These are phyloP conservation scores for Xylaria grammica DNA, from an alignment of 495 filamentous ascomycete species.

Conservation along the genomic window DNA sequence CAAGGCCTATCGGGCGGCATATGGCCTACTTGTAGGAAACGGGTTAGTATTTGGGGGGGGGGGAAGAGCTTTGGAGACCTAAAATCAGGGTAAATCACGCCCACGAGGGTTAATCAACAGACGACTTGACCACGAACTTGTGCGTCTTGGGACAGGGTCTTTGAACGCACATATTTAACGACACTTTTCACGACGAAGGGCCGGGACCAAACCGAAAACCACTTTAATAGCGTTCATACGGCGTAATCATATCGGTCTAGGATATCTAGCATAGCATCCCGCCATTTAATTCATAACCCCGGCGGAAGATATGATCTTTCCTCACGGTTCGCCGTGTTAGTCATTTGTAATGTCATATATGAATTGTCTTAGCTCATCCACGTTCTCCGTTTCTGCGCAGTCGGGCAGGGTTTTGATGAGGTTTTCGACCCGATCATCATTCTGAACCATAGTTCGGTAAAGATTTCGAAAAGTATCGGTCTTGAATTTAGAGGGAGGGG, in stretches of 20 bases:
- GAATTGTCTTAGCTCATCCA: slow-evolving; percentile 45
- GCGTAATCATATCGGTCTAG: not conserved
- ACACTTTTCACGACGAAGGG: not conserved
- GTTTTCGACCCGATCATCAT: slow-evolving; percentile 46
- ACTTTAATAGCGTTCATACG: not conserved
- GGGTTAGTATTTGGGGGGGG: not conserved
- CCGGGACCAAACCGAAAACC: not conserved
- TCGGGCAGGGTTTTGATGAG: slow-evolving; percentile 50
- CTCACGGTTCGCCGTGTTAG: not conserved
- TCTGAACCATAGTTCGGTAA: slow-evolving; percentile 42
- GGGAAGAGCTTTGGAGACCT: not conserved
- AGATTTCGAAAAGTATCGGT: slow-evolving; percentile 47
- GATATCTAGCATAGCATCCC: slow-evolving; percentile 13
- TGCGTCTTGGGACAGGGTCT: not conserved
- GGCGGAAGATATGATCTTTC: not conserved
- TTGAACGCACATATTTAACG: slow-evolving; percentile 9
- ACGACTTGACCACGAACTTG: not conserved
- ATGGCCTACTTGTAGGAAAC: not conserved
- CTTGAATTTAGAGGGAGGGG: slow-evolving; percentile 45
- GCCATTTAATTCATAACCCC: not conserved
- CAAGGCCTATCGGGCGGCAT: too few species aligned
- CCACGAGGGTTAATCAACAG: not conserved
- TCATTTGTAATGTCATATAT: slow-evolving; percentile 38
- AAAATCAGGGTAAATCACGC: slow-evolving; percentile 4
- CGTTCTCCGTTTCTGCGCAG: slow-evolving; percentile 50